These are phyloP conservation scores for Backusella circina DNA, from an alignment of 192 early-diverging fungal genomes.

Conservation along the genomic window DNA sequence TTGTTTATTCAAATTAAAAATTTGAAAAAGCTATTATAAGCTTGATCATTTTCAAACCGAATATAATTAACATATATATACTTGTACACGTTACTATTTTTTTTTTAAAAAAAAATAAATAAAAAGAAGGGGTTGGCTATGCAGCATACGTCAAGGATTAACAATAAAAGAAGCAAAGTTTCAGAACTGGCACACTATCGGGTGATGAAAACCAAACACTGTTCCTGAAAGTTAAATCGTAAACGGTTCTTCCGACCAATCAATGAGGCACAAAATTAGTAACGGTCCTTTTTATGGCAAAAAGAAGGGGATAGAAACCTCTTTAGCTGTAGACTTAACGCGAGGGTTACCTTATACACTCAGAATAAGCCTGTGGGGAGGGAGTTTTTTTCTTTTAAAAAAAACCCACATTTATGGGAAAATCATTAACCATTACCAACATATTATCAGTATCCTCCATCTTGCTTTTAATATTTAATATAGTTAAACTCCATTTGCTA, in stretches of 20 bases:
- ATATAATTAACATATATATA: not conserved
- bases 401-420: not conserved
- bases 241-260: not conserved
- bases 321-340: not conserved
- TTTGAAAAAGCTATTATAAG: not conserved
- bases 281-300: not conserved
- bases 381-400: no score
- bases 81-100: not conserved
- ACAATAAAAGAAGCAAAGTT: not conserved
- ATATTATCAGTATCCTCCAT: no score
- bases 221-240: not conserved
- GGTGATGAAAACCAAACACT: not conserved
- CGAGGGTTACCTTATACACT: no score
- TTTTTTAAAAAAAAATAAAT: not conserved
- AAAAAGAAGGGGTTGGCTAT: not conserved
- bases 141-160: not conserved
- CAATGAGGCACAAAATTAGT: not conserved
- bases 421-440: no score
- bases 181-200: not conserved
- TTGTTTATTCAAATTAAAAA: not conserved
- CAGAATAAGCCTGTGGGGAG: no score
- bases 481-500: not conserved
- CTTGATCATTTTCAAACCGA: not conserved
- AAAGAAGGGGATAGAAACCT: not conserved
- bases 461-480: no score